A percentile compares a stretch with the other conserved stretches of the same genome.
phyloP scores from a whole-genome alignment of 371 early-diverging fungal genomes.

The Haplosporangium sp. region DNA sequence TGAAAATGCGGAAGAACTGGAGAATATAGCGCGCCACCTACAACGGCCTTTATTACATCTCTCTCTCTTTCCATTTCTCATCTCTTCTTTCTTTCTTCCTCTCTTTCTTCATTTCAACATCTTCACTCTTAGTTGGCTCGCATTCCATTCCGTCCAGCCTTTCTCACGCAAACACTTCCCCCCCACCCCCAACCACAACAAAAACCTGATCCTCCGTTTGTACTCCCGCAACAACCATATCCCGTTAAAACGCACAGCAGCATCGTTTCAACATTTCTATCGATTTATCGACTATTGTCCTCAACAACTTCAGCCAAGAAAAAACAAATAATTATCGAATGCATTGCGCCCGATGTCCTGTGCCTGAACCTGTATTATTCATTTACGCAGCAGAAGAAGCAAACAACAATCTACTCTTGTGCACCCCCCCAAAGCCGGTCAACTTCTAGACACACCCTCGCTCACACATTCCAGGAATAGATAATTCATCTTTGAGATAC shows the following conservation, averaged over 20 bases:
- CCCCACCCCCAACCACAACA: background rate
- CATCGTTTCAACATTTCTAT: background rate
- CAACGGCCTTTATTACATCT: background rate
- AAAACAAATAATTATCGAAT: no score
- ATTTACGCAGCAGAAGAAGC: background rate
- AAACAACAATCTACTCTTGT: background rate
- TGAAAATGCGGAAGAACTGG: no score
- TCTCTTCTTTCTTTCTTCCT: slow-evolving; percentile 2
- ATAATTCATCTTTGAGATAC: background rate
- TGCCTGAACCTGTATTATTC: background rate
- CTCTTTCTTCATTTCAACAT: background rate
- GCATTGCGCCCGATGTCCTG: background rate
- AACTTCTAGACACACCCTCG: background rate
- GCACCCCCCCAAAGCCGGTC: slow-evolving; percentile 1
- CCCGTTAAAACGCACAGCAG: background rate
- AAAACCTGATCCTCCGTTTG: background rate
- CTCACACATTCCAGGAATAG: slow-evolving; percentile 4
- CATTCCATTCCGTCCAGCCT: background rate
- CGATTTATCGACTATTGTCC: background rate
- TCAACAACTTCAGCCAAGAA: no score
- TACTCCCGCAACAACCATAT: background rate
- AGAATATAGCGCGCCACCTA: background rate
- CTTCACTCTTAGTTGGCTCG: background rate
- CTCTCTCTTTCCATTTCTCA: background rate
- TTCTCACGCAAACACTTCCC: background rate